Evolutionary conservation across 2,329 filamentous ascomycete species (phyloP).

Genomic region (Botrytis porri): DNA sequence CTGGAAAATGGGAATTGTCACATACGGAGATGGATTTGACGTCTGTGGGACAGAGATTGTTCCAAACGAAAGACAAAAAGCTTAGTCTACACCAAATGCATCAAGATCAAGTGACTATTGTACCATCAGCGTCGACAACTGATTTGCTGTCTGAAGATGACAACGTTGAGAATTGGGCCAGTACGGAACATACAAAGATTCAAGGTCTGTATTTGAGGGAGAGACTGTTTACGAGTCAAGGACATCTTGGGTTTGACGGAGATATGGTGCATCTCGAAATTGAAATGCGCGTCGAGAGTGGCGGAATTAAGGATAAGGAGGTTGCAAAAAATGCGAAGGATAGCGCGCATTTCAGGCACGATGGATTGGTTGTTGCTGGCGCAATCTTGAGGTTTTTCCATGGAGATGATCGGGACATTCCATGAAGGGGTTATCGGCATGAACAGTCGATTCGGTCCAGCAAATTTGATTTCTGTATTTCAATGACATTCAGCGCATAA

Average conservation of each 20-base stretch:
- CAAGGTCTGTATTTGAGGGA: constrained; percentile 73
- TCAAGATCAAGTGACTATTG: constrained; percentile 61
- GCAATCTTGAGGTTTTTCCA: constrained; percentile 71
- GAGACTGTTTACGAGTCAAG: constrained; percentile 73
- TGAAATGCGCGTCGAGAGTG: constrained; percentile 64
- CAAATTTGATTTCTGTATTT: background rate
- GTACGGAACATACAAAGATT: constrained; percentile 63
- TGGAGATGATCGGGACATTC: constrained; percentile 24
- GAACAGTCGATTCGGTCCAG: background rate
- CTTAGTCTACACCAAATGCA: constrained; percentile 77
- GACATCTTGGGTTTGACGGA: constrained; percentile 78
- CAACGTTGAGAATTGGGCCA: constrained; percentile 60
- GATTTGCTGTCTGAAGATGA: constrained; percentile 25
- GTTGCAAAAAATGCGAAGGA: constrained; percentile 66
- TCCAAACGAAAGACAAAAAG: constrained; percentile 48
- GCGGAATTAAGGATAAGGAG: constrained; percentile 70
- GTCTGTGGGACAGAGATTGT: constrained; percentile 66
- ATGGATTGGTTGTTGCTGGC: constrained; percentile 70
- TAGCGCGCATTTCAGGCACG: constrained; percentile 65
- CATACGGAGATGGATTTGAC: constrained; percentile 69
- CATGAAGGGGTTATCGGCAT: background rate
- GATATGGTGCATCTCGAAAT: constrained; percentile 61
- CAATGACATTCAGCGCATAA: background rate
- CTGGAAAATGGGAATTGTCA: constrained; percentile 75
- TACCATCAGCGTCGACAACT: constrained; percentile 51